Evolutionary conservation across 495 filamentous ascomycete species (phyloP), one percentile per base, ranked within the genome.

Genomic region (Cetradonia linearis): DNA sequence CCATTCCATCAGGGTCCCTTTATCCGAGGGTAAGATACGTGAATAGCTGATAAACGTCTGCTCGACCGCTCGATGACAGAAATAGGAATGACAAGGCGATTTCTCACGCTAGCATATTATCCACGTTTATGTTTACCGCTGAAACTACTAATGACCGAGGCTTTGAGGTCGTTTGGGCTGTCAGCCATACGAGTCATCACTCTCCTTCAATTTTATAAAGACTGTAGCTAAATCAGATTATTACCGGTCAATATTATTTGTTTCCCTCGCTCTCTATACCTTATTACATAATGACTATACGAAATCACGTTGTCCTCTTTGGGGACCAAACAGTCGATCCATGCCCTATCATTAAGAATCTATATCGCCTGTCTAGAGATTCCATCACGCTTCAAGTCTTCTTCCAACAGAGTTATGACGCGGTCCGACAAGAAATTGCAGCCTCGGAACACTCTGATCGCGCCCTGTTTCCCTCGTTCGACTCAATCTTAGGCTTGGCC

Each of bases 261-360:
- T 11, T 11, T 11, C 14, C 46, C 27, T 38, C 23, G 16, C 23
- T 50, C 10, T 30, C 33, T 38, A 10, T 25, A 28, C 10, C 16
- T 27, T 13, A 10, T n/a, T 55, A n/a, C 48, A 31, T 49, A 46
- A 60, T 60, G 58, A 55, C 37, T 1, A 16, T 18, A 28, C 18
- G 27, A 54, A 60, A 37, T 7, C 54, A 36, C 25, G 25, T 62
- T 42, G 28, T 62, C 36, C 60, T 62, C 11, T 62, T 62, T 38
- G 60, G 60, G 34, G 60, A 62, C 34, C 60, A 62, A 13, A 62
- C 60, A 7, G 55, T 58, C 14, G 54, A 58, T 37, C 47, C 60
- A 23, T 62, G 48, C 31, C 60, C 55, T 58, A 31, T 55, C 13
- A 62, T 62, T 55, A 62, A 62, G 23, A 40, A 53, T 6, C 47